These are phyloP conservation scores for Sodiomyces alkalinus DNA, from an alignment of 2,329 filamentous ascomycete species.

Conservation along the genomic window DNA sequence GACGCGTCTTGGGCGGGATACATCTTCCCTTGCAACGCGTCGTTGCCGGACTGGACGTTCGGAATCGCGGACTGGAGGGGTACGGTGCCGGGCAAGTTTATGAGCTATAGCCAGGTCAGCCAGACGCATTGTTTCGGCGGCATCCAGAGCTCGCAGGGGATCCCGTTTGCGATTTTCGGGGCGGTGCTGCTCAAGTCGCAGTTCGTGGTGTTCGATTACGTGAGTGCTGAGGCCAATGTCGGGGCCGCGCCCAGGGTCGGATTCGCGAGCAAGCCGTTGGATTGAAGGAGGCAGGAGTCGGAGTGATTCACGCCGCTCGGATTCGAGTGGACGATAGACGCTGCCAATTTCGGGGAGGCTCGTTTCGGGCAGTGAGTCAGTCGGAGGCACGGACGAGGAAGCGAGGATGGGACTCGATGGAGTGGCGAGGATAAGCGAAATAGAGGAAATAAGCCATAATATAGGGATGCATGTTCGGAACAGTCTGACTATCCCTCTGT, in stretches of 20 bases:
- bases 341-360: no score
- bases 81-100: constrained; percentile 19
- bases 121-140: constrained; percentile 18
- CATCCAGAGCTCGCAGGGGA: constrained; percentile 19
- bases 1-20: constrained; percentile 34
- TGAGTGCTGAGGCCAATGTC: constrained; percentile 6
- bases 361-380: no score
- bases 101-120: constrained; percentile 19
- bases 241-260: constrained; percentile 12
- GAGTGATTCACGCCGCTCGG: no score
- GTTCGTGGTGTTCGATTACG: constrained; percentile 25
- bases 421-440: no score
- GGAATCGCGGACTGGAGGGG: constrained; percentile 18
- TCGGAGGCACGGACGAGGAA: no score
- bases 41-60: constrained; percentile 27
- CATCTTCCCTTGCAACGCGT: constrained; percentile 38
- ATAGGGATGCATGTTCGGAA: no score
- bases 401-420: no score
- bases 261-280: constrained; percentile 22
- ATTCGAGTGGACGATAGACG: no score
- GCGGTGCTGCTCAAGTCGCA: constrained; percentile 28
- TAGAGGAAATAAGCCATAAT: no score
- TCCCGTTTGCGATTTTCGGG: constrained; percentile 23
- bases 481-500: no score
- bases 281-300: no score